Evolutionary conservation across 2,329 filamentous ascomycete genomes (phyloP).

Genomic region (Botrytis tulipae): DNA sequence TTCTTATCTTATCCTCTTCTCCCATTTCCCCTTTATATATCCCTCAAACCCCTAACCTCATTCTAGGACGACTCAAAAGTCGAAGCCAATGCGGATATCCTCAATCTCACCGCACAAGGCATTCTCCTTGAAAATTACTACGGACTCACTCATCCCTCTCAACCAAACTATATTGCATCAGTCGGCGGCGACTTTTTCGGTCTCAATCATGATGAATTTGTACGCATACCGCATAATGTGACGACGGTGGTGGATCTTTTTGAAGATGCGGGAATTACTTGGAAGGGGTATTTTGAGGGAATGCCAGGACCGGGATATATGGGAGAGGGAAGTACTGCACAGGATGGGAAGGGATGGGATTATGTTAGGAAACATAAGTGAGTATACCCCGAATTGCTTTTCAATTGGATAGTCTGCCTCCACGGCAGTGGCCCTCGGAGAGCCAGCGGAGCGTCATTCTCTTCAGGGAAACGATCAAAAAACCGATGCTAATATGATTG

Average conservation of each 20-base stretch:
- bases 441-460: slow-evolving; percentile 6
- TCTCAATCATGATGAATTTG: slow-evolving; percentile 46
- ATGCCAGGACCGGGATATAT: slow-evolving; percentile 48
- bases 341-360: slow-evolving; percentile 40
- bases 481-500: slow-evolving; percentile 14
- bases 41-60: not conserved
- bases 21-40: not conserved
- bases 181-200: slow-evolving; percentile 50
- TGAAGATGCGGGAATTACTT: slow-evolving; percentile 43
- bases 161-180: slow-evolving; percentile 50
- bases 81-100: slow-evolving; percentile 42
- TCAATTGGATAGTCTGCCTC: not conserved
- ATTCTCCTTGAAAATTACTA: slow-evolving; percentile 47
- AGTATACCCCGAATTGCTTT: slow-evolving; percentile 11
- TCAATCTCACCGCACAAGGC: slow-evolving; percentile 44
- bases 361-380: slow-evolving; percentile 39
- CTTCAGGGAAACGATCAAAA: not conserved
- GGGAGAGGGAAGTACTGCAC: slow-evolving; percentile 42
- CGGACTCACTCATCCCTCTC: slow-evolving; percentile 47
- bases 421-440: slow-evolving; percentile 16
- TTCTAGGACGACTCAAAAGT: slow-evolving; percentile 46
- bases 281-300: slow-evolving; percentile 49
- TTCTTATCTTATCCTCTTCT: not conserved
- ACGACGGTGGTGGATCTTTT: slow-evolving; percentile 49
- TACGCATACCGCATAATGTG: slow-evolving; percentile 46